Conservation (phyloP, 768 basidiomycete species). For the Trametes meyenii region DNA sequence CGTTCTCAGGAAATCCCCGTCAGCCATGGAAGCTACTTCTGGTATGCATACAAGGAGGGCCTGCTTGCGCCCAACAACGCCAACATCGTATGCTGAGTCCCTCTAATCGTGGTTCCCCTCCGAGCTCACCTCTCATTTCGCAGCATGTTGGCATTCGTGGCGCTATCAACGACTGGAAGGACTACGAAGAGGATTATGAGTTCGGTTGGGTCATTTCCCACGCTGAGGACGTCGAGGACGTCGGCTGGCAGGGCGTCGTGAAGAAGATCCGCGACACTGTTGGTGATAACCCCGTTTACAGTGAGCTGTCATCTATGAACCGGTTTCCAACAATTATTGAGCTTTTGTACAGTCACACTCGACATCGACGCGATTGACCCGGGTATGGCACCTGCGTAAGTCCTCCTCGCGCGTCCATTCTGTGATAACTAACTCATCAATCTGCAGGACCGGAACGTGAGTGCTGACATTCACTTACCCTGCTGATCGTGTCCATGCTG, state of each 20-base stretch:
- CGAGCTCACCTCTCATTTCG: neutral
- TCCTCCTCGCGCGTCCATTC: neutral
- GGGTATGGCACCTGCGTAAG: conserved; percentile 26
- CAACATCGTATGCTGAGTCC: conserved; percentile 32
- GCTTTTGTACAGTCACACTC: conserved; percentile 13
- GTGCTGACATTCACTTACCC: neutral
- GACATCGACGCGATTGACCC: conserved; percentile 29
- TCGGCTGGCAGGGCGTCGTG: conserved; percentile 37
- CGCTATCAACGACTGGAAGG: conserved; percentile 31
- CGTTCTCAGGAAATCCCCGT: conserved; percentile 30
- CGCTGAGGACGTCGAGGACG: conserved; percentile 38
- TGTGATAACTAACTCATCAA: neutral
- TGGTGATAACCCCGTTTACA: conserved; percentile 39
- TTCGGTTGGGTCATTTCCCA: conserved; percentile 37
- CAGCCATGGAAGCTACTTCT: conserved; percentile 39
- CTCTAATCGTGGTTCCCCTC: neutral
- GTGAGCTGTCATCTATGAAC: conserved; percentile 10
- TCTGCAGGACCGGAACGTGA: conserved; percentile 32
- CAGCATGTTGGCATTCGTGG: conserved; percentile 38
- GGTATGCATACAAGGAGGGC: conserved; percentile 37
- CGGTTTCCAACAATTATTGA: neutral
- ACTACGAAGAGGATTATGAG: conserved; percentile 36
- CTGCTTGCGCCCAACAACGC: conserved; percentile 35
- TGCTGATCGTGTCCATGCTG: neutral
- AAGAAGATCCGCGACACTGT: conserved; percentile 37